Conservation (phyloP, 2,329 filamentous ascomycete species). For the Conoideocrella luteorostrata region DNA sequence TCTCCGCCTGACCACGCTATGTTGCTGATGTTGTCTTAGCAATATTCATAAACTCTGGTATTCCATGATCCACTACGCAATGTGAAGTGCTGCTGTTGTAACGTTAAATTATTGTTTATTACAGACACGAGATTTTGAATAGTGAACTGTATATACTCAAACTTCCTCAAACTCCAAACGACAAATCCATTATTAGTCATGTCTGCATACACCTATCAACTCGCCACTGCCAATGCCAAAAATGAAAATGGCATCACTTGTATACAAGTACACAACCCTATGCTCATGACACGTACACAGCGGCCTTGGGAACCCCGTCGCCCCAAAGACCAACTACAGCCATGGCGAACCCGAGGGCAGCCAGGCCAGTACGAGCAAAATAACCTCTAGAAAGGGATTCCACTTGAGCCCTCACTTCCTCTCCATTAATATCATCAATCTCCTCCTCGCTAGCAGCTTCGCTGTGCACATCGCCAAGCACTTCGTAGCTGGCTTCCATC, state of each 20-base stretch:
- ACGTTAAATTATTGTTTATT: not conserved
- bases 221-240: not conserved
- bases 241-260: not conserved
- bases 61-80: no score
- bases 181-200: not conserved
- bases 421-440: slow-evolving; percentile 49
- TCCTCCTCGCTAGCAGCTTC: slow-evolving; percentile 47
- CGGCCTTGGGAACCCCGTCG: slow-evolving; percentile 41
- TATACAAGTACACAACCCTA: not conserved
- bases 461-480: slow-evolving; percentile 49
- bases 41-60: no score
- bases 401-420: slow-evolving; percentile 53
- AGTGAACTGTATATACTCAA: not conserved
- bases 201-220: not conserved
- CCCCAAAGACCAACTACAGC: slow-evolving; percentile 62
- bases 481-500: slow-evolving; percentile 68
- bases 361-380: slow-evolving; percentile 45
- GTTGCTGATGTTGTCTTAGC: no score
- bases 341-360: slow-evolving; percentile 53
- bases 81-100: no score
- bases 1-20: no score
- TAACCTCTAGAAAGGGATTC: slow-evolving; percentile 50
- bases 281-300: slow-evolving; percentile 26
- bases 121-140: not conserved
- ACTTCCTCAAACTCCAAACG: not conserved